Evolutionary conservation across 1,139 yeast species (phyloP), one percentile per base, ranked within the genome.

Genomic region (Candida sp.): DNA sequence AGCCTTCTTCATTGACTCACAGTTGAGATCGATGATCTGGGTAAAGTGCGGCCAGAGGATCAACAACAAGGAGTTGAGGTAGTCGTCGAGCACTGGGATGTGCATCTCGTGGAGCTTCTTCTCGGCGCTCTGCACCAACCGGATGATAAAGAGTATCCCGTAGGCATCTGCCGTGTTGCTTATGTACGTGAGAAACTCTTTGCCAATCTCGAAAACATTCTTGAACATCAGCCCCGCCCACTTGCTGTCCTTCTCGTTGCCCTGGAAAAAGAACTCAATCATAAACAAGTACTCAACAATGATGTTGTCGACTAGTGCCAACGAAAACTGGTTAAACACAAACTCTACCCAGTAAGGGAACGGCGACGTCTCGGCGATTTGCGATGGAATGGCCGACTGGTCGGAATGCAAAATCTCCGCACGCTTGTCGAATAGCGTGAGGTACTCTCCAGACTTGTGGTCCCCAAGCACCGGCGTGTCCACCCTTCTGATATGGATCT

Each of bases 11-110:
- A 92, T 72, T 30, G 84, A 81, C 25, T 87, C 91, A 63, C 96
- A 87, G 60, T 92, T 90, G 44, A 81, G 70, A 66, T 92, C 97
- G 48, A 92, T 80, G 39, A 90, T 75, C 47, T 76, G 79, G 60
- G 94, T 96, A 62, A 92, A 89, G 53, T 83, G 85, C 1, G 98
- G 97, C 98, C 98, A 93, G 40, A 93, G 71, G 0, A 79, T 65
- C 44, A 90, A 78, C 53, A 88, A 69, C 54, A 89, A 83, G 9
- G 85, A 77, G 62, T 89, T 87, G 54, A 90, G 73, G 63, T 89
- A 90, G 53, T 84, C 89, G 58, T 88, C 93, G 61, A 90, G 73
- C 2, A 86, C 84, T 0, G 97, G 96, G 3, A 90, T 81, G 69
- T 63, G 96, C 69, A 66, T 80, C 73, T 71, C 80, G 59, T 85